Base-by-base conservation (phyloP, 2,329 filamentous ascomycete genomes). In the Diaporthe sp. region DNA sequence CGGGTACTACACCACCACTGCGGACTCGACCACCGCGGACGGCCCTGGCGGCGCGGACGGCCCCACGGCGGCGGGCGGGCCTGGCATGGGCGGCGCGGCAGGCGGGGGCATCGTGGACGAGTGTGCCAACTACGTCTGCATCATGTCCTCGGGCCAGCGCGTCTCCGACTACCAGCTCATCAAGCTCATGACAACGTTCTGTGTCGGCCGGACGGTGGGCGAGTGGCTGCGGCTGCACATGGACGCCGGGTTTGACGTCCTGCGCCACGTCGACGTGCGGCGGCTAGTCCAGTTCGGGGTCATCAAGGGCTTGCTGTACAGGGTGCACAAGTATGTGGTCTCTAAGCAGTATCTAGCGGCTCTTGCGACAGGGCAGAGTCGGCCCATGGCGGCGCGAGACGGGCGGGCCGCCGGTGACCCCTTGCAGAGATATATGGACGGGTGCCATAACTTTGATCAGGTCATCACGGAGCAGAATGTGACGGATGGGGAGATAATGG, bases 281-380 rank as follows among this genome's bases (percentile, higher is more conserved):
- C 92, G 97, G 38, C 92, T 99, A 77, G 95, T 98, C 77, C 97
- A 97, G 75, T 99, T 98, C 80, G 97, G 96, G 74, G 90, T 98
- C 75, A 97, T 98, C 82, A 98, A 98, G 84, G 96, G 96, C 22
- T 94, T 97, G 78, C 85, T 99, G 33, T 98, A 98, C 83, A 91
- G 97, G 45, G 93, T 98, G 54, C 95, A 98, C 85, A 97, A 97
- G 82, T 97, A 97, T 81, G 94, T 95, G 38, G 90, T 97, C 1
- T 92, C 89, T 5, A 91, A 91, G 80, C 89, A 91, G 81, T 90
- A 91, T 78, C 83, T 93, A 30, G 86, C 88, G 10, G 85, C 85
- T 3, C 81, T 92, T 72, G 90, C 89, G 1, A 88, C 88, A 52
- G 90, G 89, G 2, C 85, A 89, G 79, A 86, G 86, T 52, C 80